Base-by-base conservation (phyloP, 2,329 filamentous ascomycete genomes). In the Colletotrichum sp. region DNA sequence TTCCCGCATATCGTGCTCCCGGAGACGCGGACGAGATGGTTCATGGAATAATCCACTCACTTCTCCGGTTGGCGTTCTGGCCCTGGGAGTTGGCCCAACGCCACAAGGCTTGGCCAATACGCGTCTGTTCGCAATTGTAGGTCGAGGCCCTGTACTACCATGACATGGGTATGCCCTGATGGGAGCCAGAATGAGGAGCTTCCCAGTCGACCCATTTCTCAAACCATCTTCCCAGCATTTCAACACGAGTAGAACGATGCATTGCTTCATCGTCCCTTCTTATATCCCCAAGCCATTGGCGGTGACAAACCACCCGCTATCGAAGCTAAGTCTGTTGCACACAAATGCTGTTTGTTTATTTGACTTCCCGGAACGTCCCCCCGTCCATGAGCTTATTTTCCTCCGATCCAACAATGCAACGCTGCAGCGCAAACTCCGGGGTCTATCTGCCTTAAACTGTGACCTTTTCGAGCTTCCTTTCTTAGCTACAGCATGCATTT, bases 381-480 rank as follows among this genome's bases (percentile, higher is more conserved):
- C 21, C 15, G n/a, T 30, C 9, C n/a, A 69, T 52, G 21, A 76
- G 73, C 70, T 76, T 65, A 65, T 65, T 49, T 3, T n/a, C n/a
- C 21, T 15, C 32, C 12, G 16, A 13, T 6, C 44, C 64, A 36
- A 60, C 69, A 16, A 69, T 52, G 7, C 24, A 16, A 18, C 26
- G 24, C 6, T 26, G 9, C 10, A 32, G 16, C 2, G 18, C 15
- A 34, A 16, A 32, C 26, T 2, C 24, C 3, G 10, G 30, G 16
- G 44, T 28, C 32, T 15, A 15, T 66, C 7, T 26, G 15, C 28
- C 18, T 36, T 5, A 13, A 2, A n/a, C 3, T 15, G 16, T 60
- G 62, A 30, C 34, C 15, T 60, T 12, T 16, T 8, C 16, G 15
- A 21, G 6, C 26, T 59, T 32, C 9, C 30, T 10, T 8, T 34